Evolutionary conservation across 345 rosid species (phyloP).

Genomic region (Litchi chinensis): DNA sequence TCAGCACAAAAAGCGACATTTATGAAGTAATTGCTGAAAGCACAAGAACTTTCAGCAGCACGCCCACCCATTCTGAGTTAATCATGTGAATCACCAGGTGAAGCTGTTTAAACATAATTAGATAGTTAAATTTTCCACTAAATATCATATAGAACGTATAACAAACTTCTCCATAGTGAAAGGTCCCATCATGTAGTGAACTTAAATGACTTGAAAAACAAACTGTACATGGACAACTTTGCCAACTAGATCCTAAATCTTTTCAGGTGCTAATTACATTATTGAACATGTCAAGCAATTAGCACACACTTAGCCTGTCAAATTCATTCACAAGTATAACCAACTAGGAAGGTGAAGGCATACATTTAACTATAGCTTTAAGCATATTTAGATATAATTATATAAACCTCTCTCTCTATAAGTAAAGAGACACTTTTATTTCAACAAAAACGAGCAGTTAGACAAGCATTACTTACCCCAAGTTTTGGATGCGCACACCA

Average conservation of each 20-base stretch:
- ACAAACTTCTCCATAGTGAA: neutral
- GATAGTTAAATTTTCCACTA: neutral
- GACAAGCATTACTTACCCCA: slow-evolving; percentile 54
- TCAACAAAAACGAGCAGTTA: slow-evolving; percentile 1
- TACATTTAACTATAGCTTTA: neutral
- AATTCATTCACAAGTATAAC: neutral
- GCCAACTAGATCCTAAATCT: neutral
- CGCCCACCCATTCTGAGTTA: neutral
- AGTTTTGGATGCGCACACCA: slow-evolving; percentile 73
- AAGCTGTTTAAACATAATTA: neutral
- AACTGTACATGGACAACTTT: neutral
- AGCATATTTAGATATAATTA: neutral
- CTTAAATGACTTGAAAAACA: slow-evolving; percentile 1
- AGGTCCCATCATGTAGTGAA: neutral
- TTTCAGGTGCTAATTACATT: neutral
- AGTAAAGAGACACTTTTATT: neutral
- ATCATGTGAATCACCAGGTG: neutral
- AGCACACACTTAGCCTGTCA: neutral
- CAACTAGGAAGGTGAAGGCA: neutral
- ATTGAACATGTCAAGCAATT: neutral
- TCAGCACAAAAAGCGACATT: neutral
- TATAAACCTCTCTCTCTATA: neutral
- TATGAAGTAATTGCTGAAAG: neutral
- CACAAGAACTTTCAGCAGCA: neutral
- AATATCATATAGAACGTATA: neutral